Percentiles rank a stretch among this genome's conserved stretches.
Evolutionary conservation across 2,329 filamentous ascomycete species (phyloP).

Genomic region (Botryosphaeria dothidea): DNA sequence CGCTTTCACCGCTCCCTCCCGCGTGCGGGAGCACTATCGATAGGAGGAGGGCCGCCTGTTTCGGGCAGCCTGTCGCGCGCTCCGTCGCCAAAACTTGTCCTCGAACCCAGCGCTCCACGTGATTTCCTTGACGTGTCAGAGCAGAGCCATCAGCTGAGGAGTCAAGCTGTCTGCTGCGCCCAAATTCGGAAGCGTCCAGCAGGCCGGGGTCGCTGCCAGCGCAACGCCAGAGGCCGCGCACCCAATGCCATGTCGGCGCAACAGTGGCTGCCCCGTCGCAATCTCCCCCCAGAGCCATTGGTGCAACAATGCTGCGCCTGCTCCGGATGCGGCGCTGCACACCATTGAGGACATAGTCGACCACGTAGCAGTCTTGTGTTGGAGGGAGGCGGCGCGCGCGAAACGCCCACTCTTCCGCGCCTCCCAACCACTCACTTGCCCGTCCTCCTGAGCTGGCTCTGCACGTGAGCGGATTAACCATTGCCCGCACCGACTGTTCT

Average conservation of each 20-base stretch:
- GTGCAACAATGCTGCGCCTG: background rate
- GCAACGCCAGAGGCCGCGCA: background rate
- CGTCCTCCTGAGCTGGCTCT: background rate
- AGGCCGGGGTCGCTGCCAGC: background rate
- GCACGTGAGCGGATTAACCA: constrained; percentile 13
- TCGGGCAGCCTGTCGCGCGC: constrained; percentile 13
- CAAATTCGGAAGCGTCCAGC: background rate
- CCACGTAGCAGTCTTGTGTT: constrained; percentile 7
- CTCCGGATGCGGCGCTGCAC: background rate
- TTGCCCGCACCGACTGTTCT: background rate
- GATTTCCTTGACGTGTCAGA: constrained; percentile 8
- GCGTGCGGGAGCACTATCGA: background rate
- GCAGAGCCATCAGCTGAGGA: background rate
- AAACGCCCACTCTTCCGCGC: background rate
- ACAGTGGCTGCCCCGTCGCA: constrained; percentile 6
- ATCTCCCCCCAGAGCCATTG: background rate
- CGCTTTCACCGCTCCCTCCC: constrained; percentile 2
- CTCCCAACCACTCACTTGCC: background rate
- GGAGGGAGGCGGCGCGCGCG: background rate
- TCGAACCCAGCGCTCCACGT: background rate
- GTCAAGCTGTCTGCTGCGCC: background rate
- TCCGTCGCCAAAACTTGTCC: background rate
- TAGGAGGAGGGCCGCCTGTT: background rate
- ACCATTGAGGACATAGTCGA: background rate
- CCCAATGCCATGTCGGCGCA: background rate